A percentile compares a stretch with the other conserved stretches of the same genome.
These are phyloP conservation scores for Cladophialophora bantiana DNA, from an alignment of 2,329 filamentous ascomycete genomes.

Conservation along the genomic window DNA sequence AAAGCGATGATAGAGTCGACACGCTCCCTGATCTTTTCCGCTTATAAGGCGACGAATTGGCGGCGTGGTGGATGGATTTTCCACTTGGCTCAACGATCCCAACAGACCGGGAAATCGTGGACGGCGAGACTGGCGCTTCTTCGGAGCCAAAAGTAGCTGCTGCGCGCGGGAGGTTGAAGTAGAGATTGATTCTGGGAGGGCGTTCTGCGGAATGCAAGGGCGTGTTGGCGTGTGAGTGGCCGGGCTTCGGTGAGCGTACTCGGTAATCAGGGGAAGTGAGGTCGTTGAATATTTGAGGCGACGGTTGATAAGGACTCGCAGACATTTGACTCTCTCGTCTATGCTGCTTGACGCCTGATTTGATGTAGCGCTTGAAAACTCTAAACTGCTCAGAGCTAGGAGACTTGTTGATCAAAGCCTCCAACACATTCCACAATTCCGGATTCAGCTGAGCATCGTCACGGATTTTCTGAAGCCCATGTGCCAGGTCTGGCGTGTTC, in stretches of 20 bases:
- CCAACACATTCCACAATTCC: constrained; percentile 38
- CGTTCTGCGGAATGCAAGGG: constrained; percentile 16
- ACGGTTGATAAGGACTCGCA: constrained; percentile 29
- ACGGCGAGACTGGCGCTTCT: constrained; percentile 21
- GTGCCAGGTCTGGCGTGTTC: constrained; percentile 34
- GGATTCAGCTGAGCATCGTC: constrained; percentile 34
- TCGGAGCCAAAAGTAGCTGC: constrained; percentile 9
- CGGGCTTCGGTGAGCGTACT: constrained; percentile 14
- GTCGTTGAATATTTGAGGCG: constrained; percentile 24
- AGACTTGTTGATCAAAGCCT: constrained; percentile 37
- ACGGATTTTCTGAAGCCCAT: constrained; percentile 35
- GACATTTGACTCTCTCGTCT: constrained; percentile 33
- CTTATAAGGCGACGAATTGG: constrained; percentile 28
- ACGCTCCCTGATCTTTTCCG: constrained; percentile 39
- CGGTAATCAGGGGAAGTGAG: constrained; percentile 22
- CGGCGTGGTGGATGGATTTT: constrained; percentile 11
- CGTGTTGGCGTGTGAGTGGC: constrained; percentile 8
- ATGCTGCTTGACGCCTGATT: constrained; percentile 38
- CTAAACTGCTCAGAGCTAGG: constrained; percentile 38
- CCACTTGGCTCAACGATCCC: constrained; percentile 14
- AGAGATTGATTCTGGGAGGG: constrained; percentile 25
- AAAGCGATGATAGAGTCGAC: constrained; percentile 49
- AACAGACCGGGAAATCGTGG: constrained; percentile 11
- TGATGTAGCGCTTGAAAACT: constrained; percentile 41
- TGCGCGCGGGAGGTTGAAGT: constrained; percentile 21